A percentile compares a stretch with the other conserved stretches of the same genome.
These are phyloP conservation scores for Mycogone perniciosa DNA, from an alignment of 2,329 filamentous ascomycete genomes.

Conservation along the genomic window DNA sequence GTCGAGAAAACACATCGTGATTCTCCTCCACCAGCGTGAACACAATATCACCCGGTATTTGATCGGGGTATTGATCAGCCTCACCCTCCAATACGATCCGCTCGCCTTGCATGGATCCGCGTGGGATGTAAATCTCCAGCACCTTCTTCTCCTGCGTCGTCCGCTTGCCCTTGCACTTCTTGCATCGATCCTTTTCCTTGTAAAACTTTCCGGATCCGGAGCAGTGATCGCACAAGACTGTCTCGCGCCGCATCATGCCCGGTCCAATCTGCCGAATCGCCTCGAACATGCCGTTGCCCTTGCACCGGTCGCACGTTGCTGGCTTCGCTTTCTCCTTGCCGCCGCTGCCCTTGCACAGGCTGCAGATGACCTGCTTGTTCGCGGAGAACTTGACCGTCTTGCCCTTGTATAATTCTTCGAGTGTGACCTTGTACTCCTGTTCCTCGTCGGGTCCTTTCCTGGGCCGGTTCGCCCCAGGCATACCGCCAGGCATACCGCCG, in stretches of 20 bases:
- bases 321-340: constrained; percentile 89
- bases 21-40: constrained; percentile 79
- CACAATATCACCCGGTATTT: constrained; percentile 86
- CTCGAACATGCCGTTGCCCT: constrained; percentile 70
- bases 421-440: constrained; percentile 80
- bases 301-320: constrained; percentile 75
- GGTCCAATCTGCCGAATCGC: constrained; percentile 78
- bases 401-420: constrained; percentile 97
- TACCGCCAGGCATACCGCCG: constrained; percentile 39
- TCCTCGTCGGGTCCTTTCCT: constrained; percentile 77
- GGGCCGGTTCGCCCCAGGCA: constrained; percentile 48
- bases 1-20: constrained; percentile 75
- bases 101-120: constrained; percentile 80
- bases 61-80: constrained; percentile 85
- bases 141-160: constrained; percentile 87
- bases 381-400: constrained; percentile 96
- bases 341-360: constrained; percentile 78
- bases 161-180: constrained; percentile 94
- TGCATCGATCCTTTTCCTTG: constrained; percentile 96
- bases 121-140: constrained; percentile 91
- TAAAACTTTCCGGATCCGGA: constrained; percentile 78
- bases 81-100: constrained; percentile 87
- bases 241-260: constrained; percentile 75
- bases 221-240: constrained; percentile 75
- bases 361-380: constrained; percentile 89